Percentiles rank a stretch among this genome's conserved stretches.
Conservation (phyloP, 768 basidiomycete genomes). For the Kwoniella heveanensis region DNA sequence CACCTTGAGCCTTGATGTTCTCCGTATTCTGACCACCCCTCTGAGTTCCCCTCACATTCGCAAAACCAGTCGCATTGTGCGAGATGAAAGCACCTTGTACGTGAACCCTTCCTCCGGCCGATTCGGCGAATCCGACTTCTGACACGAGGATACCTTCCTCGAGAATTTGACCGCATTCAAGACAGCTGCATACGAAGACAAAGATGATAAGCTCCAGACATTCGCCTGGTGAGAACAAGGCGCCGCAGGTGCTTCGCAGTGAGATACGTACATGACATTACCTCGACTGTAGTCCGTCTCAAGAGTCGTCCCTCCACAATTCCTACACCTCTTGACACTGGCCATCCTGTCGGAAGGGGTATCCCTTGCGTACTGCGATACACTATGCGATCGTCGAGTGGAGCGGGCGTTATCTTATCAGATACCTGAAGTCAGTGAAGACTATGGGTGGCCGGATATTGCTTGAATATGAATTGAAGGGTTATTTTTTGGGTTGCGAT, state of each 20-base stretch:
- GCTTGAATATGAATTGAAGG: too few relatives aligned
- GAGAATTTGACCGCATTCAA: constrained; percentile 76
- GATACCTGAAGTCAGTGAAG: neutral
- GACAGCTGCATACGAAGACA: constrained; percentile 30
- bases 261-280: constrained; percentile 31
- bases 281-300: constrained; percentile 28
- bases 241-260: too few relatives aligned
- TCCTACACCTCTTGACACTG: constrained; percentile 20
- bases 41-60: constrained; percentile 34
- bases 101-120: constrained; percentile 85
- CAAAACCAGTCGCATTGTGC: constrained; percentile 67
- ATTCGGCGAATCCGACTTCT: constrained; percentile 95
- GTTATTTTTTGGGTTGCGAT: neutral
- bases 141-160: constrained; percentile 93
- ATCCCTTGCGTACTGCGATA: too few relatives aligned
- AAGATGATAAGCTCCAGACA: neutral
- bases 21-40: constrained; percentile 30
- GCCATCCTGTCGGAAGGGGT: too few relatives aligned
- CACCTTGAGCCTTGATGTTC: constrained; percentile 41
- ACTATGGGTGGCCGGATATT: too few relatives aligned
- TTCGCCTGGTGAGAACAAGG: too few relatives aligned
- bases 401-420: constrained; percentile 1
- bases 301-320: constrained; percentile 18
- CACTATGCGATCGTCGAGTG: too few relatives aligned
- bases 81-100: constrained; percentile 92